Evolutionary conservation across 331 rosid genomes (phyloP).

Genomic region (Malus hybrid): DNA sequence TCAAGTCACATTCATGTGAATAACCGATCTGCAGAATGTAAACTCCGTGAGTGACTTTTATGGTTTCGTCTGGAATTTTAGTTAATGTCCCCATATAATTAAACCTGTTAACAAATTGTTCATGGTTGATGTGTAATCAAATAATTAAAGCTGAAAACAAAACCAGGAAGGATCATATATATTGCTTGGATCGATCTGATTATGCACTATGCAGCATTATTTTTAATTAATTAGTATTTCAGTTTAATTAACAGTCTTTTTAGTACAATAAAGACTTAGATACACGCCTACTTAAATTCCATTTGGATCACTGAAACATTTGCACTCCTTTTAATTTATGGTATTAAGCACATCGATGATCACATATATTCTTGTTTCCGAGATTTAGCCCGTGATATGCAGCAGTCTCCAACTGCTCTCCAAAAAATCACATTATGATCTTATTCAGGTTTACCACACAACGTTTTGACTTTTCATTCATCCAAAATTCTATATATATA

Average conservation of each 20-base stretch:
- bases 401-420: slow-evolving; percentile 44
- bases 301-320: neutral
- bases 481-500: neutral
- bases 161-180: neutral
- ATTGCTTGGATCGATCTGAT: too few species aligned
- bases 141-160: neutral
- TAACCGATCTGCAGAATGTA: neutral
- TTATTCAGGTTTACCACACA: neutral
- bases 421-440: neutral
- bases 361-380: neutral
- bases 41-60: too few species aligned
- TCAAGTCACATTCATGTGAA: neutral
- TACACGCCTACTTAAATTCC: neutral
- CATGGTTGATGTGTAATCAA: neutral
- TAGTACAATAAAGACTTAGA: neutral
- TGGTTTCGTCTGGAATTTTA: too few species aligned
- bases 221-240: too few species aligned
- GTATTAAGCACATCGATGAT: neutral
- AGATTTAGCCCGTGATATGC: neutral
- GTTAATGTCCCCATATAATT: too few species aligned
- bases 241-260: neutral
- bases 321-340: neutral
- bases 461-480: neutral
- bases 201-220: neutral
- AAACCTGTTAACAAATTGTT: neutral